Evolutionary conservation across 148 eudicot species (phyloP).

Genomic region (Drosera capensis): DNA sequence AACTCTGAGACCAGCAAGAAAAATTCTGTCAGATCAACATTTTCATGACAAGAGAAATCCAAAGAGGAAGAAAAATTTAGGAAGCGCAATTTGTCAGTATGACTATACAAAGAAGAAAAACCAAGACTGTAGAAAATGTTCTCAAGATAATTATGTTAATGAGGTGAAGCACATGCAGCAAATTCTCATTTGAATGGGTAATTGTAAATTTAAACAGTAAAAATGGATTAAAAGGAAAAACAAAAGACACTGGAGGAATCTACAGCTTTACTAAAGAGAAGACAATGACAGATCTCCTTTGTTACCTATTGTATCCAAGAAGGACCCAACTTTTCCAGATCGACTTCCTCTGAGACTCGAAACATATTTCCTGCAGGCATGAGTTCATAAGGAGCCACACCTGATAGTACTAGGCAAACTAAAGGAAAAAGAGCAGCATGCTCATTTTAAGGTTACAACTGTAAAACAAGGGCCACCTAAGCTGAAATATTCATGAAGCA

Average conservation of each 20-base stretch:
- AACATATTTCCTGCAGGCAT: constrained; percentile 58
- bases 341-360: constrained; percentile 74
- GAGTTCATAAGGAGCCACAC: not conserved
- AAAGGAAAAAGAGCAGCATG: not conserved
- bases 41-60: no score
- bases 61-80: no score
- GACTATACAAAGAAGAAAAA: not conserved
- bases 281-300: constrained; percentile 1
- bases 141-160: not conserved
- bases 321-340: constrained; percentile 43
- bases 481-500: no score
- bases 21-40: not conserved
- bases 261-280: no score
- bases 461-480: not conserved
- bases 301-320: constrained; percentile 60
- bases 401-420: not conserved
- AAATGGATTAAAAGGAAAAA: no score
- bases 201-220: no score
- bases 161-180: not conserved
- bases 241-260: no score
- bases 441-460: not conserved
- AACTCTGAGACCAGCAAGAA: constrained; percentile 36
- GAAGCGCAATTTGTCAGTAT: not conserved
- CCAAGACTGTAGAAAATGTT: not conserved
- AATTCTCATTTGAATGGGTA: no score